These are phyloP conservation scores for Strobilomyces dryophilus DNA, from an alignment of 768 basidiomycete genomes.

Conservation along the genomic window DNA sequence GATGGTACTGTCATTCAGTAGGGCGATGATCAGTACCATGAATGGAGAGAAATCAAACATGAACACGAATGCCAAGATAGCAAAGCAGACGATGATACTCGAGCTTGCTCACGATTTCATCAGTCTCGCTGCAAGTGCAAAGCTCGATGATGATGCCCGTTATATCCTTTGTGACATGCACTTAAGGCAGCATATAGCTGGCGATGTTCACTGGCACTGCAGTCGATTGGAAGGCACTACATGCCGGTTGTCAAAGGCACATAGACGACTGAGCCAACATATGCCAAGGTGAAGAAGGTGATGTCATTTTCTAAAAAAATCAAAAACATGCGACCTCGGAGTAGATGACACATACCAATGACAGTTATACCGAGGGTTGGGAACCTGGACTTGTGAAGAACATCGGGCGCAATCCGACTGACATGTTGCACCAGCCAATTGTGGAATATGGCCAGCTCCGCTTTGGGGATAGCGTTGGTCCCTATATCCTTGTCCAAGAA, in stretches of 20 bases:
- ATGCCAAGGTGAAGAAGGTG: too few relatives aligned
- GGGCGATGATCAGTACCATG: constrained; percentile 98
- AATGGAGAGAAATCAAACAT: constrained; percentile 99
- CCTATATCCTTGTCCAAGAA: too few relatives aligned
- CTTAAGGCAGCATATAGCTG: neutral
- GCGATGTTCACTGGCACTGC: neutral
- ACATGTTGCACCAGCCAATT: neutral
- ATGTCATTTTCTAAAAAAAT: neutral
- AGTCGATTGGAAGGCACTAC: neutral
- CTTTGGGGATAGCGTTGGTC: too few relatives aligned
- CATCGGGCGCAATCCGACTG: too few relatives aligned
- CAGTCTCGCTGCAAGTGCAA: constrained; percentile 95
- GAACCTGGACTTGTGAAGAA: neutral
- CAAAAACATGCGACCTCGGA: neutral
- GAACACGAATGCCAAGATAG: constrained; percentile 93
- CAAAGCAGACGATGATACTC: constrained; percentile 99
- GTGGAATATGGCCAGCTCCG: neutral
- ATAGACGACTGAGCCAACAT: neutral
- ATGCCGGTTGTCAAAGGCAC: neutral
- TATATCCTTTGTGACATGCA: constrained; percentile 99
- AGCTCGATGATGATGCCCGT: constrained; percentile 98
- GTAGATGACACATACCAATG: neutral
- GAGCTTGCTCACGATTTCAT: constrained; percentile 84
- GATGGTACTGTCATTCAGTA: constrained; percentile 98
- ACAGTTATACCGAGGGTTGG: neutral